These are phyloP conservation scores for Murraya koenigii DNA, from an alignment of 345 rosid genomes.

Conservation along the genomic window DNA sequence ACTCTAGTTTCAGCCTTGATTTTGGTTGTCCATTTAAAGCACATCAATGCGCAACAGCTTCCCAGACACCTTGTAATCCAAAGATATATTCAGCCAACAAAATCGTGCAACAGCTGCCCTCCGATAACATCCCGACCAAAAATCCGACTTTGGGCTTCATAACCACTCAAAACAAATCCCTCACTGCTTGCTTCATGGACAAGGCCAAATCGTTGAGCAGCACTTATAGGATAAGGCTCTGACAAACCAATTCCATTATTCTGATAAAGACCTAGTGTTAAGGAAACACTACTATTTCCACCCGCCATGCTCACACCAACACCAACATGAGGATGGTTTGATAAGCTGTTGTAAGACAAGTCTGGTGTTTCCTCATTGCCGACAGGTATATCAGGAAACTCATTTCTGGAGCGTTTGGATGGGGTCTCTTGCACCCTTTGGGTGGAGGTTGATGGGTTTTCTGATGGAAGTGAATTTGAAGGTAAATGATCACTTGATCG, in stretches of 20 bases:
- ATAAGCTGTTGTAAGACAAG: slow-evolving; percentile 35
- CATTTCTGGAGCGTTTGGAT: slow-evolving; percentile 47
- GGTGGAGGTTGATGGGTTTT: slow-evolving; percentile 34
- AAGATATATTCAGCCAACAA: slow-evolving; percentile 59
- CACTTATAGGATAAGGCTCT: slow-evolving; percentile 62
- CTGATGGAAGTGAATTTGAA: slow-evolving; percentile 25
- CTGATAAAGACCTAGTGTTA: slow-evolving; percentile 87
- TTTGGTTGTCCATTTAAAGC: slow-evolving; percentile 11
- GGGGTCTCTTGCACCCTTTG: slow-evolving; percentile 41
- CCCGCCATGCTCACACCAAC: slow-evolving; percentile 40
- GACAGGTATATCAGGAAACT: slow-evolving; percentile 31
- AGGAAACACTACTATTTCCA: slow-evolving; percentile 58
- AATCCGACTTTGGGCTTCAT: slow-evolving; percentile 58
- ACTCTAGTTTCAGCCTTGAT: background rate
- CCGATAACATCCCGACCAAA: slow-evolving; percentile 71
- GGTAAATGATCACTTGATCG: slow-evolving; percentile 30
- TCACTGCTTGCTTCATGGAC: slow-evolving; percentile 46
- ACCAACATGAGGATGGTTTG: slow-evolving; percentile 41
- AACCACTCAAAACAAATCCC: slow-evolving; percentile 56
- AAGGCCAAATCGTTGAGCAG: slow-evolving; percentile 69
- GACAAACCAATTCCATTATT: slow-evolving; percentile 52
- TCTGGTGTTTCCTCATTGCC: slow-evolving; percentile 26
- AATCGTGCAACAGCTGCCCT: slow-evolving; percentile 86
- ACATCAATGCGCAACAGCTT: slow-evolving; percentile 5
- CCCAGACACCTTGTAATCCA: background rate